Conservation (phyloP, 1,284 basidiomycete species). For the Pascua sp. region DNA sequence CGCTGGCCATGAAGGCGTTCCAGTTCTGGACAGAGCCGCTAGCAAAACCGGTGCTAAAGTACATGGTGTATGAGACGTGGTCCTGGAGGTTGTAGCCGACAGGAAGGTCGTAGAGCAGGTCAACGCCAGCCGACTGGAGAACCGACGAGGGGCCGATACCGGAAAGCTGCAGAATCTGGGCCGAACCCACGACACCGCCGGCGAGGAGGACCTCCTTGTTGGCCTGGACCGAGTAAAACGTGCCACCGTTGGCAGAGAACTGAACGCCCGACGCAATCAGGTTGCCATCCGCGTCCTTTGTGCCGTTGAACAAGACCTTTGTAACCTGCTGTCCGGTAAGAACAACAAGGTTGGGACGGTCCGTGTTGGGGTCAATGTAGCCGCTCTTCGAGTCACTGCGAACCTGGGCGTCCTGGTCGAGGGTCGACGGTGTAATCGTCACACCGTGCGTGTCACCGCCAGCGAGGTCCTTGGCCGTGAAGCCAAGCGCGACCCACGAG, state of each 20-base stretch:
- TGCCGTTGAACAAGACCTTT: constrained; percentile 60
- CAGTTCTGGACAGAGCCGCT: constrained; percentile 32
- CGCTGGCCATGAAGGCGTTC: constrained; percentile 30
- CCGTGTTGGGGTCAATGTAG: constrained; percentile 63
- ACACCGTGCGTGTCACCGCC: constrained; percentile 39
- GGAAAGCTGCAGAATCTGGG: constrained; percentile 65
- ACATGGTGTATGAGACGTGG: constrained; percentile 55
- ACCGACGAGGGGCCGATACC: constrained; percentile 66
- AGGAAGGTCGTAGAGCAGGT: constrained; percentile 55
- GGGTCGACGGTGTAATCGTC: constrained; percentile 59
- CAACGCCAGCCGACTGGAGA: constrained; percentile 57
- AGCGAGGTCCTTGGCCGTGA: constrained; percentile 49
- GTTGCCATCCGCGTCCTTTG: constrained; percentile 47
- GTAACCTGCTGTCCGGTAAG: constrained; percentile 60
- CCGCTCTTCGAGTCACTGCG: constrained; percentile 65
- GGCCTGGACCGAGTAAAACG: constrained; percentile 53
- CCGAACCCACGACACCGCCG: constrained; percentile 63
- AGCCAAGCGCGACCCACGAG: constrained; percentile 53
- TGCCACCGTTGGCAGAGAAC: constrained; percentile 52
- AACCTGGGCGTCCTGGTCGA: constrained; percentile 63
- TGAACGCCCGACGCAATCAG: constrained; percentile 59
- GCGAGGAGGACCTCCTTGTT: constrained; percentile 54
- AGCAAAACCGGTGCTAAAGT: constrained; percentile 24
- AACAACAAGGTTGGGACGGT: constrained; percentile 63
- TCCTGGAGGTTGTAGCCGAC: constrained; percentile 75